A percentile compares a stretch with the other conserved stretches of the same genome.
phyloP scores from a whole-genome alignment of 257 asterid genomes.

The Lavandula angustifolia region DNA sequence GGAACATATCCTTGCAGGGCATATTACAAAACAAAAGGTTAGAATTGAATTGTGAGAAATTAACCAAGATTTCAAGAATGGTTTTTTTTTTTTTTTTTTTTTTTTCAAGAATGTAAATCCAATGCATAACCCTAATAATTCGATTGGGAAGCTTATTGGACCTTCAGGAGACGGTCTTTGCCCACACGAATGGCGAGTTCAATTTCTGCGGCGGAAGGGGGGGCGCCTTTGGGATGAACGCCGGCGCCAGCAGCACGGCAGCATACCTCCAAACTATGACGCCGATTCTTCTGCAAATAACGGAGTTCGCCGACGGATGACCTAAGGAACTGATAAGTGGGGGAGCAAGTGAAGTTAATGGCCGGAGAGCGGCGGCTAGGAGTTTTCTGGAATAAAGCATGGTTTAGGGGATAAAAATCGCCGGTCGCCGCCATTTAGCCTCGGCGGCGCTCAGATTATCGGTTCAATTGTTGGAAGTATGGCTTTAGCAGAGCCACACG shows the following conservation, averaged over 20 bases:
- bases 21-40: background rate
- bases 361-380: constrained; percentile 24
- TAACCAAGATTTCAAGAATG: background rate
- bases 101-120: background rate
- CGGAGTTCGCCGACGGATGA: constrained; percentile 16
- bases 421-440: constrained; percentile 46
- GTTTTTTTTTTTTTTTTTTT: background rate
- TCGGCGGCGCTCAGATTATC: constrained; percentile 20
- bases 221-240: constrained; percentile 37
- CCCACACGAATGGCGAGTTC: constrained; percentile 60
- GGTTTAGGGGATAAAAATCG: constrained; percentile 37
- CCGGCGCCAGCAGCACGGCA: constrained; percentile 53
- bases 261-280: constrained; percentile 34
- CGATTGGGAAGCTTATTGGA: constrained; percentile 13
- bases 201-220: constrained; percentile 41
- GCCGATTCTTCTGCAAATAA: constrained; percentile 30
- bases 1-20: constrained; percentile 9
- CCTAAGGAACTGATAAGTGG: constrained; percentile 26
- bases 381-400: constrained; percentile 23
- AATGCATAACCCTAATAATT: background rate
- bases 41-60: background rate
- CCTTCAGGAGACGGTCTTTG: constrained; percentile 85
- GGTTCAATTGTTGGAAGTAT: constrained; percentile 19
- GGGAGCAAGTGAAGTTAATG: constrained; percentile 22
- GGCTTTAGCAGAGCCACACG: constrained; percentile 36